These are phyloP conservation scores for Lactarius vividus DNA, from an alignment of 768 basidiomycete genomes.

Conservation along the genomic window DNA sequence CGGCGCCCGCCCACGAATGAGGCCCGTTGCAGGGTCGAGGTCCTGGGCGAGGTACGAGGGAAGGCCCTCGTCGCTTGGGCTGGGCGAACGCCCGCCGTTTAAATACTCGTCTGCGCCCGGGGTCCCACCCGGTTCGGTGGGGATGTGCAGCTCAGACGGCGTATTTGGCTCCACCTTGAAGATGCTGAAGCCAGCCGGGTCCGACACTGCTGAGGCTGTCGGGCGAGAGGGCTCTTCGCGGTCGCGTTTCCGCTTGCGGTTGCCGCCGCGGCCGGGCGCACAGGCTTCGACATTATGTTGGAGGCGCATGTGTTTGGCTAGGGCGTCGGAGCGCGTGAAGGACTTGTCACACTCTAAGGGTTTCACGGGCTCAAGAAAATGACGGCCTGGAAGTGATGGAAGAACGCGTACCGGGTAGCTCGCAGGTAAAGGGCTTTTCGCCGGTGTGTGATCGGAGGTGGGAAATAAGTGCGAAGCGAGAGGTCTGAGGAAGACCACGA, in stretches of 20 bases:
- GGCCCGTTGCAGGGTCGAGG: constrained; percentile 54
- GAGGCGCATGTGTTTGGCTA: constrained; percentile 88
- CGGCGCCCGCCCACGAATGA: constrained; percentile 68
- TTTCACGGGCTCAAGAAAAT: background rate
- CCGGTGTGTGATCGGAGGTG: constrained; percentile 93
- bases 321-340: constrained; percentile 92
- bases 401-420: constrained; percentile 62
- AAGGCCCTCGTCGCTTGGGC: constrained; percentile 43
- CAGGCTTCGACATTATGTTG: constrained; percentile 81
- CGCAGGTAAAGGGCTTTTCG: constrained; percentile 88
- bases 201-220: constrained; percentile 9
- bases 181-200: constrained; percentile 24
- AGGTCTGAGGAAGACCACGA: constrained; percentile 79
- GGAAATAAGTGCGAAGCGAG: constrained; percentile 85
- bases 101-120: constrained; percentile 13
- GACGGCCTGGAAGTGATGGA: constrained; percentile 1
- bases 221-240: constrained; percentile 28
- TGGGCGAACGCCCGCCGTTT: constrained; percentile 29
- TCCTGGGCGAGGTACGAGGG: constrained; percentile 53
- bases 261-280: constrained; percentile 66
- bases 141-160: constrained; percentile 14
- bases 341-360: constrained; percentile 86
- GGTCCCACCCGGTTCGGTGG: constrained; percentile 14
- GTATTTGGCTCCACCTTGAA: constrained; percentile 28
- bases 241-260: constrained; percentile 66